Evolutionary conservation across 2,329 filamentous ascomycete species (phyloP), one percentile per base, ranked within the genome.

Genomic region (Penicillium crustosum): DNA sequence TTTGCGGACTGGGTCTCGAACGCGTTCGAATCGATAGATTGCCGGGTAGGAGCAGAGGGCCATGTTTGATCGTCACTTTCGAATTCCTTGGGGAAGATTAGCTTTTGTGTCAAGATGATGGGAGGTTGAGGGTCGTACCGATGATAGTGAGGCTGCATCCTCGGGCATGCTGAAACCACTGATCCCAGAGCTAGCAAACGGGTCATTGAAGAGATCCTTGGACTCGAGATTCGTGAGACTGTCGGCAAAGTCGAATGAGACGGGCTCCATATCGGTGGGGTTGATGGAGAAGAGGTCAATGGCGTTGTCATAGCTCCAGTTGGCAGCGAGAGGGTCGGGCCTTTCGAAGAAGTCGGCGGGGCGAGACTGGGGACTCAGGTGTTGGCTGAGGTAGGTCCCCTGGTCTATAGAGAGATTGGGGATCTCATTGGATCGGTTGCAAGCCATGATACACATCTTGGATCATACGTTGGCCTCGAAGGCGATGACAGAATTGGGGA

Each of bases 51-150:
- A 13, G 64, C 64, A 1, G 69, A 66, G 2, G 63, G 67, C 70
- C 69, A 73, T 4, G 68, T 62, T 45, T 72, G 71, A 53, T 74
- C 71, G 41, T 74, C 71, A 58, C 71, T 74, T 59, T 74, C 71
- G 13, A 68, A 60, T 8, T 73, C 71, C 71, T 50, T 10, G 6
- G n/a, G 13, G 39, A 27, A 29, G 31, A 45, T 62, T 48, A 52
- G 48, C 47, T 29, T 23, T 36, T 42, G 7, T 27, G 29, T 9
- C 39, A 44, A 41, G 25, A 10, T 6, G 25, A 23, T 49, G 3
- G 7, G 15, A n/a, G 39, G 12, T 42, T 8, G 15, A 29, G 25
- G 29, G 4, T 55, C 60, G 44, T 67, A 66, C 63, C 33, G 66
- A 68, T 49, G 68, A 65, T 27, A 66, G 64, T 4, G 71, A 73